These are phyloP conservation scores for Hyphopichia khmerensis DNA, from an alignment of 1,139 yeast species.

Conservation along the genomic window DNA sequence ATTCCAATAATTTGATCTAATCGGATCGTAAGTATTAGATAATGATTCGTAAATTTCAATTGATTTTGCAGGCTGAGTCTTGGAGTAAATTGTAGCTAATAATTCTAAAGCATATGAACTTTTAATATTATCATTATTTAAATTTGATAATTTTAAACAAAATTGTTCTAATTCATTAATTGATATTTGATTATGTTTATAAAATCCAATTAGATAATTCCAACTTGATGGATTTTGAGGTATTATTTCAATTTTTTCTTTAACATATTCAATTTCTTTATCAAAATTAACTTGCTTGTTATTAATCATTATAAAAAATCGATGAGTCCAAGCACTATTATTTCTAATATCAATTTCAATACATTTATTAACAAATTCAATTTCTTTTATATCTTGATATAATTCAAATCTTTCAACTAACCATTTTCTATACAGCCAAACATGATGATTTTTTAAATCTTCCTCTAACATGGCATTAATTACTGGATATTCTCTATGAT, in stretches of 20 bases:
- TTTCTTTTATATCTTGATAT: conserved; percentile 46
- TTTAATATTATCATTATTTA: conserved; percentile 16
- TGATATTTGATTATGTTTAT: conserved; percentile 30
- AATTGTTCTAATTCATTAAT: conserved; percentile 41
- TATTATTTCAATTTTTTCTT: conserved; percentile 47
- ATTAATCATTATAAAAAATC: conserved; percentile 59
- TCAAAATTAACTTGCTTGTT: conserved; percentile 9
- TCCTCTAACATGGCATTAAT: conserved; percentile 65
- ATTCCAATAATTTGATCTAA: conserved; percentile 68
- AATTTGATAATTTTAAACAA: conserved; percentile 40
- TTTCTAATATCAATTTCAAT: conserved; percentile 70
- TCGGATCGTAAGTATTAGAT: conserved; percentile 58
- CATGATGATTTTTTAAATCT: conserved; percentile 91
- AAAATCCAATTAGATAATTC: conserved; percentile 74
- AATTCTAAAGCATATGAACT: conserved; percentile 70
- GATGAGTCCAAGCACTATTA: conserved; percentile 93
- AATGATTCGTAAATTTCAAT: conserved; percentile 47
- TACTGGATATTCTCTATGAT: conserved; percentile 61
- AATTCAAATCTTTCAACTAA: conserved; percentile 54
- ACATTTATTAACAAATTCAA: conserved; percentile 49
- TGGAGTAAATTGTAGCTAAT: conserved; percentile 50
- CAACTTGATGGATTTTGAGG: conserved; percentile 90
- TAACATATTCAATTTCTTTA: conserved; percentile 40
- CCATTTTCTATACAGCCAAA: conserved; percentile 93
- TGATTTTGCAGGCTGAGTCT: conserved; percentile 30